Percentiles rank a stretch among this genome's conserved stretches.
These are phyloP conservation scores for Leccinum incarnatum DNA, from an alignment of 768 basidiomycete species.

Conservation along the genomic window DNA sequence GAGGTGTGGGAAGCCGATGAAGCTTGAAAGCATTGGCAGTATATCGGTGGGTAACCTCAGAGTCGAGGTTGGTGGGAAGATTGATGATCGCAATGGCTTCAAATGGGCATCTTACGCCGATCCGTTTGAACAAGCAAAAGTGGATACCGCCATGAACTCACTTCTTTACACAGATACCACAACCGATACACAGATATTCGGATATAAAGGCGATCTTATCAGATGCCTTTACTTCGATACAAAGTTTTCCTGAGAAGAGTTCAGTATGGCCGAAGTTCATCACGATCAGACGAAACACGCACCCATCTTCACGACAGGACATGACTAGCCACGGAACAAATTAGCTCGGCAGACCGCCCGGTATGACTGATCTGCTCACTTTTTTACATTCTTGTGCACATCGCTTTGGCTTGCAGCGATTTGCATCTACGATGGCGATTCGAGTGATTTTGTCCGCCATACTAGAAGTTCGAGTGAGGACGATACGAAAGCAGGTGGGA, in stretches of 20 bases:
- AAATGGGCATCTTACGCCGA: slow-evolving; percentile 80
- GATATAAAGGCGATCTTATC: slow-evolving; percentile 99
- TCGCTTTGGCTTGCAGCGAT: slow-evolving; percentile 94
- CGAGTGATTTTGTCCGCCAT: slow-evolving; percentile 98
- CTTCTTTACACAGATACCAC: slow-evolving; percentile 99
- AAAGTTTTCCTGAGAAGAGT: slow-evolving; percentile 73
- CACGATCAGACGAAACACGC: slow-evolving; percentile 21
- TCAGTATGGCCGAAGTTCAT: background rate
- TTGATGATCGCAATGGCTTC: slow-evolving; percentile 99
- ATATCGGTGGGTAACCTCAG: slow-evolving; percentile 97
- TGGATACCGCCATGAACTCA: slow-evolving; percentile 38
- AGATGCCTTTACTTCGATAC: slow-evolving; percentile 94
- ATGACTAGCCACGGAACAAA: slow-evolving; percentile 51
- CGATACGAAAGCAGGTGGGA: too few species aligned
- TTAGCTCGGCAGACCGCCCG: slow-evolving; percentile 6
- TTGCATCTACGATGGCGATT: slow-evolving; percentile 91
- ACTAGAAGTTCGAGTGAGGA: background rate
- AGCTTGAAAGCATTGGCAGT: slow-evolving; percentile 99
- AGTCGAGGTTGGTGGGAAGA: slow-evolving; percentile 93
- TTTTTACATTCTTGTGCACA: slow-evolving; percentile 99
- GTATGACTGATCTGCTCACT: slow-evolving; percentile 37
- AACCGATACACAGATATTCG: slow-evolving; percentile 97
- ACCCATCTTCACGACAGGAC: slow-evolving; percentile 99
- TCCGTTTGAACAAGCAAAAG: slow-evolving; percentile 1
- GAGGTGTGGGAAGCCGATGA: slow-evolving; percentile 93